Base-by-base conservation (phyloP, 108 stramenopile species). In the Bacterosira constricta region DNA sequence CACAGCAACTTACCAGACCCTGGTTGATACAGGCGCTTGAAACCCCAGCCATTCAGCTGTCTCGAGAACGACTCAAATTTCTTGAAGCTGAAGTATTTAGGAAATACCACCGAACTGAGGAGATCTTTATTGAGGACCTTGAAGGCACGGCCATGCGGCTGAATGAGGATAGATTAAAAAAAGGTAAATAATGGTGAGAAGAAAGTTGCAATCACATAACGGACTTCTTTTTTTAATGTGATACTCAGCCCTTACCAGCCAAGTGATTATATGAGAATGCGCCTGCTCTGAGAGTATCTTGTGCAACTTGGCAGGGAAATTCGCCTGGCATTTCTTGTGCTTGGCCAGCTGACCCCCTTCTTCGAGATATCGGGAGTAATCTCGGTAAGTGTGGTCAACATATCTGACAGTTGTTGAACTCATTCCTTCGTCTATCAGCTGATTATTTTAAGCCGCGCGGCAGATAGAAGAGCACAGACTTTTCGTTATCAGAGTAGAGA, bases 1-100 rank as follows among this genome's bases (percentile, higher is more conserved):
- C n/a, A 42, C 2, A 42, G 1, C 41, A 2, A n/a, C 6, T 42
- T 9, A 42, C 41, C 41, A n/a, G 41, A n/a, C n/a, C 41, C 41
- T 42, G 41, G 12, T 34, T 54, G 53, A 31, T 34, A 34, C 11
- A 54, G 15, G n/a, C 53, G 53, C 53, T 34, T 31, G 53, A 54
- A 54, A 34, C 53, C 53, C 53, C 53, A 54, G 17, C n/a, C 12
- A 34, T 54, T 54, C 53, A 54, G 31, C 11, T 54, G 53, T 15
- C 53, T 12, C 12, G 32, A 17, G 53, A 7, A 54, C 53, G 53
- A 54, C 17, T 31, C 53, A 34, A 17, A 31, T 17, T 54, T 54
- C 15, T 12, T 6, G 17, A 12, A 34, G 3, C n/a, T 34, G 17
- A 17, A 17, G 9, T 34, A 54, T 17, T 34, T 54, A 15, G 53